Conservation (phyloP, 2,329 filamentous ascomycete genomes). For the Curvularia sp. region DNA sequence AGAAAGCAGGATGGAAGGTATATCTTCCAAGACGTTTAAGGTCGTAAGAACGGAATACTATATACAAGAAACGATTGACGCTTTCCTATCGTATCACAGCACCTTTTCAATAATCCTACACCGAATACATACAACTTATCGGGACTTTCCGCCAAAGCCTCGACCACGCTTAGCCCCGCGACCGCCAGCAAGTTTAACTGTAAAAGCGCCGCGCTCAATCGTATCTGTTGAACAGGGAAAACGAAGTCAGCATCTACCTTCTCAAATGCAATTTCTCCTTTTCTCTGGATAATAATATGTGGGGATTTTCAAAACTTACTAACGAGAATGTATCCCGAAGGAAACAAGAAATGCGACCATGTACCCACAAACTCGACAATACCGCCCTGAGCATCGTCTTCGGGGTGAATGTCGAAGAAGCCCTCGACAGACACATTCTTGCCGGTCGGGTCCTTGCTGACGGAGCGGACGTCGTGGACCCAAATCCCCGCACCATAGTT, state of each 20-base stretch:
- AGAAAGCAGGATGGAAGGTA: too few species aligned
- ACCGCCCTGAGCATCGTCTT: conserved; percentile 51
- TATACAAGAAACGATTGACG: too few species aligned
- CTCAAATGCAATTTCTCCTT: too few species aligned
- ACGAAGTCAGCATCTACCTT: neutral
- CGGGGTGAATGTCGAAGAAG: conserved; percentile 54
- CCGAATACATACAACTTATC: neutral
- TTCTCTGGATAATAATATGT: too few species aligned
- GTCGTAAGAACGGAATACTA: too few species aligned
- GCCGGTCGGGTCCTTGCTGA: conserved; percentile 50
- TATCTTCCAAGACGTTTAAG: too few species aligned
- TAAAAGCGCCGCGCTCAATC: conserved; percentile 49
- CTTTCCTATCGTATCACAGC: neutral
- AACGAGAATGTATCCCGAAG: conserved; percentile 47
- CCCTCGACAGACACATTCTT: conserved; percentile 50
- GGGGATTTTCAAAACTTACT: too few species aligned
- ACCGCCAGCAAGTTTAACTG: conserved; percentile 44
- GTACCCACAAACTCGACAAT: conserved; percentile 52
- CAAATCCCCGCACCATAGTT: conserved; percentile 53
- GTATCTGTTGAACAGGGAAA: conserved; percentile 33
- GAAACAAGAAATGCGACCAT: conserved; percentile 52
- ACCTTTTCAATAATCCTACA: neutral
- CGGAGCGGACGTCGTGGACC: conserved; percentile 51
- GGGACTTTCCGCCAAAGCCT: conserved; percentile 32
- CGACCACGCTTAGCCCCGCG: conserved; percentile 31